Evolutionary conservation across 257 asterid genomes (phyloP).

Genomic region (Solanum ossicruentum): DNA sequence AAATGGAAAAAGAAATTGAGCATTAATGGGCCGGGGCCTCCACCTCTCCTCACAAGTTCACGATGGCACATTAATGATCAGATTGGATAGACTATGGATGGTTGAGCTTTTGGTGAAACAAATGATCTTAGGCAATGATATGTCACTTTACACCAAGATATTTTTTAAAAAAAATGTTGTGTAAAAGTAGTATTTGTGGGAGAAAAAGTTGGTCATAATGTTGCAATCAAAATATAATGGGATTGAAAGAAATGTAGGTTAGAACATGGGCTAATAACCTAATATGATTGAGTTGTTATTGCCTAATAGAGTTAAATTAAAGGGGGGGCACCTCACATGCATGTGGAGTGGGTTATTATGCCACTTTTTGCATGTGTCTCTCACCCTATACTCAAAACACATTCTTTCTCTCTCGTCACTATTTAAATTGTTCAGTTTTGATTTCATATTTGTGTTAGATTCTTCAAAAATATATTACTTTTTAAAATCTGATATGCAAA

Average conservation of each 20-base stretch:
- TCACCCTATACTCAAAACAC: conserved; percentile 2
- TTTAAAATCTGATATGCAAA: too few relatives aligned
- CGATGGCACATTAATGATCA: background rate
- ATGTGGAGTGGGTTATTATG: background rate
- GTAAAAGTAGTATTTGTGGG: background rate
- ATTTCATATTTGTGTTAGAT: too few relatives aligned
- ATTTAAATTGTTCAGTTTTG: too few relatives aligned
- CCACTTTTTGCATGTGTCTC: conserved; percentile 28
- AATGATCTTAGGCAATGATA: conserved; percentile 1
- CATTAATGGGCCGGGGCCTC: background rate
- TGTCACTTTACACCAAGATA: conserved; percentile 2
- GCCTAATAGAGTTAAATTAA: conserved; percentile 13
- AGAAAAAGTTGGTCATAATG: conserved; percentile 4
- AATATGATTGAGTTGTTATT: conserved; percentile 21
- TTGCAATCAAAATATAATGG: conserved; percentile 3
- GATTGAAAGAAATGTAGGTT: background rate
- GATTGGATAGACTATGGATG: background rate
- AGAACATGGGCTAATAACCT: conserved; percentile 5
- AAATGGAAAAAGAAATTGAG: background rate
- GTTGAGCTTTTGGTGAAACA: background rate
- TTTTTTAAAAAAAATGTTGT: background rate
- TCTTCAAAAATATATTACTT: too few relatives aligned
- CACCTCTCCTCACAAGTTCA: background rate
- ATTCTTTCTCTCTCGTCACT: background rate
- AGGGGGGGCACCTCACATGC: conserved; percentile 12